phyloP scores from a whole-genome alignment of 1,284 basidiomycete genomes.

The Agroathelia rolfsii region DNA sequence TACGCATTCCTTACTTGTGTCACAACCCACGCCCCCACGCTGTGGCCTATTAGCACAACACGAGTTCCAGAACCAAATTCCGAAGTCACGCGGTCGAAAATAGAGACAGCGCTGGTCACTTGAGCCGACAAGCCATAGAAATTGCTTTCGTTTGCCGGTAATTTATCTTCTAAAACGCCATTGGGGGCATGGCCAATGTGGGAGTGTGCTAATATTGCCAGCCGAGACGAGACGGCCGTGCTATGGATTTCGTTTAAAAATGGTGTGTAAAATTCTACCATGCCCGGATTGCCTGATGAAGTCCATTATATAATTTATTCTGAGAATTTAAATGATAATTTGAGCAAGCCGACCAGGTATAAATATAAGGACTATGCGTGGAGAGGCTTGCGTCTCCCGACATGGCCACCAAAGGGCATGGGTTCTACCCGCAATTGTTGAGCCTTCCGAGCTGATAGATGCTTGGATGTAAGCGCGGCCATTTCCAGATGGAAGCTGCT shows the following conservation, averaged over 20 bases:
- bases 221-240: conserved; percentile 21
- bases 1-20: conserved; percentile 32
- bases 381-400: conserved; percentile 13
- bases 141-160: no score
- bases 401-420: conserved; percentile 48
- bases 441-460: no score
- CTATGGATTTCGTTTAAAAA: conserved; percentile 42
- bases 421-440: no score
- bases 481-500: no score
- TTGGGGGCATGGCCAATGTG: conserved; percentile 46
- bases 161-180: conserved; percentile 16
- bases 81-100: conserved; percentile 33
- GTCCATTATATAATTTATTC: conserved; percentile 4
- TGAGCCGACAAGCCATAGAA: conserved; percentile 31
- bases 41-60: conserved; percentile 46
- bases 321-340: conserved; percentile 1
- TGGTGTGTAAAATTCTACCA: conserved; percentile 46
- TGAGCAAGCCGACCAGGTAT: conserved; percentile 35
- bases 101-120: conserved; percentile 36
- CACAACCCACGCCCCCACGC: conserved; percentile 50
- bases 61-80: conserved; percentile 25
- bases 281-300: conserved; percentile 51
- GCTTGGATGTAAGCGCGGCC: no score
- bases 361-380: conserved; percentile 37
- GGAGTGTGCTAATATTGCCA: conserved; percentile 43